Conservation (phyloP, 257 asterid genomes). For the Nyctanthes arbortristis region DNA sequence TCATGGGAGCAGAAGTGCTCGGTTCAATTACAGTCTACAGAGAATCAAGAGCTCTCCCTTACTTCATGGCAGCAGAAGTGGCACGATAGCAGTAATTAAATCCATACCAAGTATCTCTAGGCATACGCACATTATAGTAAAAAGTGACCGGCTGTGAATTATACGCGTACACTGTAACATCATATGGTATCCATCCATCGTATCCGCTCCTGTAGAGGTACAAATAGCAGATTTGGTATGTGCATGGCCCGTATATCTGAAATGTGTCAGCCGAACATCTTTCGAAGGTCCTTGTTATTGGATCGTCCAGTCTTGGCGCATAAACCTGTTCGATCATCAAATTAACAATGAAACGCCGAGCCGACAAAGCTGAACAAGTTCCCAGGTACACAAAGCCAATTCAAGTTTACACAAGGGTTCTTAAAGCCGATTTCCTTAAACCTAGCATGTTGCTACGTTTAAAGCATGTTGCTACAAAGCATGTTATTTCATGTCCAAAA, state of each 20-base stretch:
- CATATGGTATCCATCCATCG: slow-evolving; percentile 90
- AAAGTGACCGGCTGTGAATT: slow-evolving; percentile 51
- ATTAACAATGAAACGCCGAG: too few relatives aligned
- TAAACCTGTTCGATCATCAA: slow-evolving; percentile 53
- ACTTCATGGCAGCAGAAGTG: slow-evolving; percentile 26
- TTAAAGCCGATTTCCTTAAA: too few relatives aligned
- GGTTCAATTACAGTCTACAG: background rate
- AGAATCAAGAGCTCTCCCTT: background rate
- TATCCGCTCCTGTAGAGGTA: slow-evolving; percentile 88
- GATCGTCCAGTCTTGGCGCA: slow-evolving; percentile 83
- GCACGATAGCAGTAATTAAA: slow-evolving; percentile 53
- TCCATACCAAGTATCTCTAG: slow-evolving; percentile 76
- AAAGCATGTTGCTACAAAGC: too few relatives aligned
- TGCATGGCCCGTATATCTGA: slow-evolving; percentile 73
- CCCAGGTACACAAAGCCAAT: background rate
- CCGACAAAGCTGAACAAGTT: too few relatives aligned
- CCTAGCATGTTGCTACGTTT: too few relatives aligned
- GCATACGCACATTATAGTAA: slow-evolving; percentile 65
- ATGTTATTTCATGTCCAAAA: too few relatives aligned
- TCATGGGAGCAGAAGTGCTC: too few relatives aligned
- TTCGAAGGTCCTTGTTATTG: slow-evolving; percentile 64
- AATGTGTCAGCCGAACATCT: slow-evolving; percentile 76
- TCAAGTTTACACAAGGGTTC: background rate
- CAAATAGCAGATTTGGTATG: slow-evolving; percentile 82
- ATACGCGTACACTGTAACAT: slow-evolving; percentile 64